Base-by-base conservation (phyloP, 169 alveolate genomes). In the Cardiosporidium cionae region DNA sequence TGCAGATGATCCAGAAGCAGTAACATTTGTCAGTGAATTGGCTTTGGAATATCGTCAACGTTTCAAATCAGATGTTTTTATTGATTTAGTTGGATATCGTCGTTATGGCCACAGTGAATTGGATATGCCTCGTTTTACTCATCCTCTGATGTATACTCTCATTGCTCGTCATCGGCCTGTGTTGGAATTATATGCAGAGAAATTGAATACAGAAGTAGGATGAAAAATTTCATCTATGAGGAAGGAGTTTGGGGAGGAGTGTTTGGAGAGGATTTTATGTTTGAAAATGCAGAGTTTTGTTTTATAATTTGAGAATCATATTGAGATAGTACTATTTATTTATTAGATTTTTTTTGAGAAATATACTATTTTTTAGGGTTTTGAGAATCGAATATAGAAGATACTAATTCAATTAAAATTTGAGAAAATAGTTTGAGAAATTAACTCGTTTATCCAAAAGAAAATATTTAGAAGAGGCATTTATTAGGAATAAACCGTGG, bases 121-220 rank as follows among this genome's bases (percentile, higher is more conserved):
- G 32, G 99, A 95, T 81, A 90, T 92, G 93, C 99, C 99, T 36
- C 87, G 84, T 68, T 94, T 94, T 85, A 95, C 99, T 3, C 87
- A 95, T 74, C 98, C 99, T 2, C 79, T 82, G 32, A 92, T 94
- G 93, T 94, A 95, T 68, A 86, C 87, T 34, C 79, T 80, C 33
- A 90, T 95, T 66, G 89, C 91, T 7, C 83, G 92, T 65, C 86
- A 84, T 73, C 80, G 84, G 32, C 84, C 91, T 4, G 93, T 92
- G 6, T 81, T 91, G 65, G 86, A 81, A 7, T 76, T 80, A 22
- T 95, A 89, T 70, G 79, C 91, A 31, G 84, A 85, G 16, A 79
- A 88, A 72, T 88, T 95, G 44, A 66, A 88, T 32, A 80, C 80
- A 27, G 75, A 76, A 68, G 83, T 76, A 65, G 9, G 81, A 9